Base-by-base conservation (phyloP, 768 basidiomycete genomes). In the Dacryopinax primogenitus region DNA sequence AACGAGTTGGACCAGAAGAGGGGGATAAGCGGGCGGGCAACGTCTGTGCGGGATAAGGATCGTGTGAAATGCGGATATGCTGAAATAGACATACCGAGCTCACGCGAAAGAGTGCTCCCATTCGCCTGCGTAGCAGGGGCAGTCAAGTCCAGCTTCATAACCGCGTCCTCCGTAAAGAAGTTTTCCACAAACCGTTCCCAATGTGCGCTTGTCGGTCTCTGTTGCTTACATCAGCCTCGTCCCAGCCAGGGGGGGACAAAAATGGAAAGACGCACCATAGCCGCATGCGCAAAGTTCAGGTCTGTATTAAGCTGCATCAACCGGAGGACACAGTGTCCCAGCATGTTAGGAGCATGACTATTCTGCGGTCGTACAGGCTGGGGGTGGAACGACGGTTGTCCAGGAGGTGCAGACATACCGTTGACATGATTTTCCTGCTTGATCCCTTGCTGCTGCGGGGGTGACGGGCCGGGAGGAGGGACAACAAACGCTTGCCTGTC, bases 1-100 rank as follows among this genome's bases (percentile, higher is more conserved):
- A 86, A 86, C 0, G 88, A 90, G 21, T 90, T 88, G 33, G 89
- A 81, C 77, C 91, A 90, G 75, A 92, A 92, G 30, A 88, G 86
- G 13, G 89, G 87, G 34, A 90, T 77, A 66, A 89, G 88, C 30
- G 85, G 86, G 45, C 85, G 82, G 63, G 85, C 86, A 67, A 92
- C 88, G 77, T 91, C 90, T 91, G 72, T 23, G 64, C 18, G 51
- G 63, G 45, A 35, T 30, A 12, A 32, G 9, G 62, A 65, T 11
- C 18, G 3, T 15, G 15, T 28, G 63, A 26, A 21, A 63, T 44
- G 33, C 63, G 15, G 32, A 63, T 63, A 62, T 65, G 69, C 67
- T 44, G 62, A 62, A 51, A n/a, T 62, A 26, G 34, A 77, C 86
- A 61, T 64, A 91, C 90, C 88, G 70, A 92, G 90, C 9, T 86